Conservation (phyloP, 2,329 filamentous ascomycete genomes). For the Trichoderma atrobrunneum region DNA sequence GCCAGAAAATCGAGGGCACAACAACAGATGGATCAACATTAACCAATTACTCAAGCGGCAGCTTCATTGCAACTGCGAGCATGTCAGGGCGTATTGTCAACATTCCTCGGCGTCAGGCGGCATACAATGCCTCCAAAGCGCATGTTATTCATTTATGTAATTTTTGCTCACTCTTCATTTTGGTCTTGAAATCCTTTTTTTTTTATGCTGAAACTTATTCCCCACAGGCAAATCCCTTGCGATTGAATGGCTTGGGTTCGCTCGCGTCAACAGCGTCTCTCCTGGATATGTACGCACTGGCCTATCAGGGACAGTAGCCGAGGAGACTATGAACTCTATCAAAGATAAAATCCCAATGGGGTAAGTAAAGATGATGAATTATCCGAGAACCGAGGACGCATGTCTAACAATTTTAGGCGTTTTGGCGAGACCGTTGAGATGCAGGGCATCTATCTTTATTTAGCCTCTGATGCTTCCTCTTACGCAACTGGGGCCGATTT, state of each 20-base stretch:
- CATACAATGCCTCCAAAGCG: slow-evolving; percentile 62
- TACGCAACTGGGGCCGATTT: slow-evolving; percentile 13
- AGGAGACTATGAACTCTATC: slow-evolving; percentile 33
- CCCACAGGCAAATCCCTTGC: slow-evolving; percentile 59
- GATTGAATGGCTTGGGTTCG: slow-evolving; percentile 74
- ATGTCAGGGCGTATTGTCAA: slow-evolving; percentile 79
- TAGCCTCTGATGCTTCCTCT: slow-evolving; percentile 19
- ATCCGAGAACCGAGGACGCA: neutral
- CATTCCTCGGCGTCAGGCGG: slow-evolving; percentile 69
- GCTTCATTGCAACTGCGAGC: slow-evolving; percentile 54
- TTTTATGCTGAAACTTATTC: neutral
- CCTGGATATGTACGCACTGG: slow-evolving; percentile 76
- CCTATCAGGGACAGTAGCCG: slow-evolving; percentile 24
- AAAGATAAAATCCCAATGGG: slow-evolving; percentile 24
- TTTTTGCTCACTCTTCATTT: slow-evolving; percentile 36
- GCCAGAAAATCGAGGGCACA: slow-evolving; percentile 65
- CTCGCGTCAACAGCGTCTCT: slow-evolving; percentile 68
- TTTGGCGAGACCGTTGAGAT: slow-evolving; percentile 63
- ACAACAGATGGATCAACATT: slow-evolving; percentile 36
- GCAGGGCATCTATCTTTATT: slow-evolving; percentile 41
- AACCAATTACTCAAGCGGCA: neutral
- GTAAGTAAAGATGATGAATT: neutral
- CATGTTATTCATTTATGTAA: slow-evolving; percentile 52
- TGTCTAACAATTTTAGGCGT: slow-evolving; percentile 32
- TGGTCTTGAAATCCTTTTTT: neutral